Evolutionary conservation across 164 flowering plant species (phyloP), one percentile per base, ranked within the genome.

Genomic region (Magnolia changhungtana): DNA sequence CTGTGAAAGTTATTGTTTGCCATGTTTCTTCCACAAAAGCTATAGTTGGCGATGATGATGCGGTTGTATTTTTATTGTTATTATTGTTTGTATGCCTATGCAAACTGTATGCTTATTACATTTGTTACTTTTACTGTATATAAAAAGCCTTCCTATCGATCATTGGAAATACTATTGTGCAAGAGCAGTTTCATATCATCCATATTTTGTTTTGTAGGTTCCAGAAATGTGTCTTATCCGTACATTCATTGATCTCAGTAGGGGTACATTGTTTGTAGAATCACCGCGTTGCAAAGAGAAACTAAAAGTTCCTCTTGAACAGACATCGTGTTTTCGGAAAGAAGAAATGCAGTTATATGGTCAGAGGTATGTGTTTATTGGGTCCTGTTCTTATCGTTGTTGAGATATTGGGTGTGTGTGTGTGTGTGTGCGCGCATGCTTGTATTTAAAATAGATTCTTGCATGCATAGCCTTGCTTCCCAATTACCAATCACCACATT

Each of bases 221-320:
- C 99, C 97, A 61, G 92, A 90, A 76, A 87, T 96, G 98, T 82
- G 88, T 83, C 86, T 83, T 67, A 87, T 96, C 69, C 81, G 80
- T 72, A 86, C 97, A 71, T 85, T 58, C 67, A 85, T 96, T 76
- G 91, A 96, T 85, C 89, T 89, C 66, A 69, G 73, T 69, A 61
- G 70, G 29, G 90, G 90, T 67, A 49, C 80, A 77, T 71, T 96
- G 83, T 59, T 73, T 78, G 90, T 87, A 16, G 89, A 94, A 71
- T 92, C 98, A 50, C 93, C 96, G 27, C 83, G 79, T 45, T 96
- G 97, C 84, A 85, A 84, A 76, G 82, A n/a, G 64, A 87, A 86
- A 69, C 86, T 92, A 81, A 84, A 84, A 79, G 88, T 96, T 76
- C 79, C 74, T 75, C 83, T 94, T 24, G 78, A 74, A 24, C 75